phyloP scores from a whole-genome alignment of 768 basidiomycete genomes.

The Termitomyces heimii region DNA sequence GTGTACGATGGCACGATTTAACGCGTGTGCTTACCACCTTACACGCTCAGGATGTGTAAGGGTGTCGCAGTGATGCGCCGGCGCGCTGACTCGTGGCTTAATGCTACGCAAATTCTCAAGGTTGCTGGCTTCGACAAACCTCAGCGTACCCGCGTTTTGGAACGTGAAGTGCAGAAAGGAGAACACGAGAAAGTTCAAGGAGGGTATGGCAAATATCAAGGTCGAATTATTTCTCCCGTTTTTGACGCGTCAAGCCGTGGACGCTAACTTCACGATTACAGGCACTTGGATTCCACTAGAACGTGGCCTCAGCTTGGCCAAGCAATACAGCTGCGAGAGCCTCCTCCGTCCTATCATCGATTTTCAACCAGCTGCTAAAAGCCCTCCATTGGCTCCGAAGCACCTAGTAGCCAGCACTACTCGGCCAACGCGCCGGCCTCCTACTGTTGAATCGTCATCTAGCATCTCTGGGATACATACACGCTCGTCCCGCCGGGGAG shows the following conservation, averaged over 20 bases:
- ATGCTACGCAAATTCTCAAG: slow-evolving; percentile 98
- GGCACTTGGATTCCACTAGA: slow-evolving; percentile 99
- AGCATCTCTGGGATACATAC: slow-evolving; percentile 40
- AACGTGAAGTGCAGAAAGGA: slow-evolving; percentile 97
- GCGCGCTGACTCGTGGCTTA: slow-evolving; percentile 94
- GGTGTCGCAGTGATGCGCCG: slow-evolving; percentile 97
- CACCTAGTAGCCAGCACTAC: slow-evolving; percentile 78
- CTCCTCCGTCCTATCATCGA: slow-evolving; percentile 91
- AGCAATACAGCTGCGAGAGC: slow-evolving; percentile 88
- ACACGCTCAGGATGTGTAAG: slow-evolving; percentile 80
- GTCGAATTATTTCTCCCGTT: slow-evolving; percentile 35
- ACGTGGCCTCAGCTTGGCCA: slow-evolving; percentile 77
- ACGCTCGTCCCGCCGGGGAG: slow-evolving; percentile 55
- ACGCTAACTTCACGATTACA: slow-evolving; percentile 24
- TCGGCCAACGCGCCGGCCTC: slow-evolving; percentile 42
- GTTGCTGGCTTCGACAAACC: slow-evolving; percentile 99
- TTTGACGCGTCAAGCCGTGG: slow-evolving; percentile 9
- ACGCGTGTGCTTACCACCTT: slow-evolving; percentile 27
- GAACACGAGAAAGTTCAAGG: slow-evolving; percentile 99
- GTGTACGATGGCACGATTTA: slow-evolving; percentile 32
- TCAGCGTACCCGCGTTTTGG: slow-evolving; percentile 93
- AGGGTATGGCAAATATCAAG: slow-evolving; percentile 99
- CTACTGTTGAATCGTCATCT: slow-evolving; percentile 28
- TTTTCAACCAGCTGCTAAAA: slow-evolving; percentile 83
- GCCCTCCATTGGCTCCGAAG: slow-evolving; percentile 94